Evolutionary conservation across 2,329 filamentous ascomycete species (phyloP).

Genomic region (Apiospora koreana): DNA sequence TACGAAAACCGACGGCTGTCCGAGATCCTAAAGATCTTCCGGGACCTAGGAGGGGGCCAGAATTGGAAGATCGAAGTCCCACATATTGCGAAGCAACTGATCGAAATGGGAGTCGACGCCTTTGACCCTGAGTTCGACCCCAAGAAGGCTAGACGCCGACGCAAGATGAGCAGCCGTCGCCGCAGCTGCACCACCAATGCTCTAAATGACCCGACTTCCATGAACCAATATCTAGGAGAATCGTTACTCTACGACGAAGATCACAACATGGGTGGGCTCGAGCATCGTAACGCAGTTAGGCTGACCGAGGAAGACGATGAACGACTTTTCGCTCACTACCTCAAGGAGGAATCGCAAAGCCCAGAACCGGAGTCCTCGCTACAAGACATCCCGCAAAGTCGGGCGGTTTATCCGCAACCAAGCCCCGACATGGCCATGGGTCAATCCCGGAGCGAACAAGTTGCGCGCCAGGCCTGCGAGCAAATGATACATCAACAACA

Average conservation of each 20-base stretch:
- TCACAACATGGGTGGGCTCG: not conserved
- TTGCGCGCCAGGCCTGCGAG: not conserved
- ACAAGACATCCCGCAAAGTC: not conserved
- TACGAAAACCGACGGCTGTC: slow-evolving; percentile 46
- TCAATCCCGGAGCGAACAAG: not conserved
- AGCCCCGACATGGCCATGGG: not conserved
- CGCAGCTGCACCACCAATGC: not conserved
- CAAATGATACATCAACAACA: not conserved
- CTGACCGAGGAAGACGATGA: not conserved
- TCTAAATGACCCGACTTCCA: not conserved
- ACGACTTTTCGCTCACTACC: not conserved
- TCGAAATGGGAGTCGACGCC: slow-evolving; percentile 48
- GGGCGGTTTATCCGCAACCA: not conserved
- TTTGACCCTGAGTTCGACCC: slow-evolving; percentile 42
- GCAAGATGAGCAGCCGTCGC: slow-evolving; percentile 9
- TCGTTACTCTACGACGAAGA: not conserved
- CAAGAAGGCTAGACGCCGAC: slow-evolving; percentile 25
- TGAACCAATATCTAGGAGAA: not conserved
- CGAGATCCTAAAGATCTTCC: slow-evolving; percentile 44
- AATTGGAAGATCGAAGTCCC: slow-evolving; percentile 51
- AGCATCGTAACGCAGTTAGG: not conserved
- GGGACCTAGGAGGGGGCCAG: slow-evolving; percentile 51
- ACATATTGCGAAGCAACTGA: slow-evolving; percentile 52
- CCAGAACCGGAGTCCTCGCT: not conserved
- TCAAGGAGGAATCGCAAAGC: not conserved